Conservation (phyloP, 257 asterid genomes). For the Leptodermis oblonga region DNA sequence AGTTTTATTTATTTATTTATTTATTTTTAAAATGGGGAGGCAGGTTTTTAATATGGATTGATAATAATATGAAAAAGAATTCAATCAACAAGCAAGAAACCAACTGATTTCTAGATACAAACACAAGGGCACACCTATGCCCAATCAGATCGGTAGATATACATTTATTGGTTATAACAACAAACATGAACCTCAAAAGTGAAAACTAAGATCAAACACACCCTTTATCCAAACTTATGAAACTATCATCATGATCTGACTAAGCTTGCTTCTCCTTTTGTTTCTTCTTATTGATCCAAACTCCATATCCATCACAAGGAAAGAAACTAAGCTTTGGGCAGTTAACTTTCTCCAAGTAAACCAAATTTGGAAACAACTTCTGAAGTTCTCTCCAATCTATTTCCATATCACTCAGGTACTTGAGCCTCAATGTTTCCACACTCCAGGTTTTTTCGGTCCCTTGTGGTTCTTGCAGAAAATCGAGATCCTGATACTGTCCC, state of each 20-base stretch:
- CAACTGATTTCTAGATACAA: neutral
- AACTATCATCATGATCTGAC: neutral
- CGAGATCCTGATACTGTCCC: constrained; percentile 31
- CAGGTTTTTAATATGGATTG: neutral
- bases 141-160: neutral
- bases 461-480: neutral
- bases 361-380: constrained; percentile 33
- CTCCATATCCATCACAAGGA: constrained; percentile 43
- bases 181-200: neutral
- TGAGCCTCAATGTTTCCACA: constrained; percentile 39
- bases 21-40: too few relatives aligned
- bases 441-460: constrained; percentile 21
- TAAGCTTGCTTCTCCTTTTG: constrained; percentile 10
- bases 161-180: neutral
- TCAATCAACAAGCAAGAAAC: neutral
- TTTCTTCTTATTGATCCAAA: constrained; percentile 34
- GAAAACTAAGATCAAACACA: neutral
- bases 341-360: constrained; percentile 38
- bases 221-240: neutral
- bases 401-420: constrained; percentile 35
- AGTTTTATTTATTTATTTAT: too few relatives aligned
- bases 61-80: neutral
- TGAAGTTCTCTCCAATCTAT: constrained; percentile 43
- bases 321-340: constrained; percentile 45
- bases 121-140: neutral